Base-by-base conservation (phyloP, 176 grass and related monocot genomes). In the Musa acuminata region DNA sequence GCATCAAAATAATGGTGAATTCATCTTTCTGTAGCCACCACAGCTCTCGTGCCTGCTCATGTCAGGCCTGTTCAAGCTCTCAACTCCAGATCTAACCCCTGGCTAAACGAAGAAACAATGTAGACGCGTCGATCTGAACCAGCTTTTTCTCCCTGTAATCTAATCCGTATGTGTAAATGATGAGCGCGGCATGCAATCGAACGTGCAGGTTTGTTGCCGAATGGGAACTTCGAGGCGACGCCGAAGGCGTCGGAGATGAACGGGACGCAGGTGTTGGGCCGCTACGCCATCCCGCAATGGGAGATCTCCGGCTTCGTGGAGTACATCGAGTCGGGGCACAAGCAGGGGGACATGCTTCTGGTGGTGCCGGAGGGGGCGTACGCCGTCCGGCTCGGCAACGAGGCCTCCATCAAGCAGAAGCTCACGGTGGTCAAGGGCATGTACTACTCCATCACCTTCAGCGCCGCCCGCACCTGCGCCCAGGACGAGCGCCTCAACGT, bases 281-380 rank as follows among this genome's bases (percentile, higher is more conserved):
- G 69, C 22, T 51, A 74, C 53, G 85, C 93, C 0, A 84, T 92
- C 76, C 93, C 87, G 2, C 14, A 8, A 1, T 97, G 93, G 93
- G 77, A 86, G 82, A 84, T 89, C 4, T 81, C 87, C 0, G 93
- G 93, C 0, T 93, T 87, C 62, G 93, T 97, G 23, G 93, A 97
- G 85, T 97, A 93, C 80, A 90, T 97, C 78, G 85, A 90, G 84
- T 92, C 93, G 2, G 93, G 93, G 1, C 90, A 90, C 85, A 93
- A 92, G 87, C 93, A 93, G 68, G 90, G 93, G 0, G 93, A 92
- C 90, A 92, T 92, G 93, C 90, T 97, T 11, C 90, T 97, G 23
- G 80, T 87, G 11, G 93, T 97, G 21, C 93, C 93, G 12, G 85
- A 97, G 81, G 93, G 90, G 25, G 89, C 82, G 16, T 79, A 90